phyloP scores from a whole-genome alignment of 768 basidiomycete genomes.

The Leccinum disarticulatum region DNA sequence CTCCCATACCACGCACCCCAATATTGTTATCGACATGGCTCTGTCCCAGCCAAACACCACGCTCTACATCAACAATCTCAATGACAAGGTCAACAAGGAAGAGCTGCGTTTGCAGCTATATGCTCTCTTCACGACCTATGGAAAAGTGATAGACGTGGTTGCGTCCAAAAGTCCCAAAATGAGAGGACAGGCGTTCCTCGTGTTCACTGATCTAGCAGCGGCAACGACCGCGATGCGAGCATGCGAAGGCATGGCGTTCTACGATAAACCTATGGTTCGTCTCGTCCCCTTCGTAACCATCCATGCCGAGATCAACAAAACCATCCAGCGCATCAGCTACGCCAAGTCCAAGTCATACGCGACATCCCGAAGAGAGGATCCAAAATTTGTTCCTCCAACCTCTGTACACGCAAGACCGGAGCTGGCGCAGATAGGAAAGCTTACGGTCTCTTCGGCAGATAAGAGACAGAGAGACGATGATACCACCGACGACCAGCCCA shows the following conservation, averaged over 20 bases:
- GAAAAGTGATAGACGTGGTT: conserved; percentile 90
- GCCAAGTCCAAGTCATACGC: conserved; percentile 89
- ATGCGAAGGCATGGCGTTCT: conserved; percentile 90
- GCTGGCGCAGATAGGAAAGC: conserved; percentile 39
- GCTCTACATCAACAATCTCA: conserved; percentile 91
- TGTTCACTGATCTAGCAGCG: conserved; percentile 87
- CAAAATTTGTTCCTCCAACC: conserved; percentile 73
- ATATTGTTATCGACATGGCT: conserved; percentile 31
- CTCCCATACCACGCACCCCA: not conserved
- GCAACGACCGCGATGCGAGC: conserved; percentile 93
- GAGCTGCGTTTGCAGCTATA: conserved; percentile 83
- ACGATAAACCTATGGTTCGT: conserved; percentile 88
- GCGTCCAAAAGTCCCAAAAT: conserved; percentile 83
- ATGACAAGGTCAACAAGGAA: conserved; percentile 89
- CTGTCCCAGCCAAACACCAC: conserved; percentile 79
- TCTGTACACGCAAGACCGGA: conserved; percentile 58
- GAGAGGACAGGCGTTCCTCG: conserved; percentile 95
- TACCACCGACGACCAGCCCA: conserved; percentile 49
- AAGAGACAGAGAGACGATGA: conserved; percentile 72
- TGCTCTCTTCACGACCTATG: conserved; percentile 90
- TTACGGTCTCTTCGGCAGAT: conserved; percentile 39
- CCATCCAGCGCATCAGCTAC: conserved; percentile 79
- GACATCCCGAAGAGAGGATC: conserved; percentile 75
- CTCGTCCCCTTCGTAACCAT: conserved; percentile 4
- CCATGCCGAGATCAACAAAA: conserved; percentile 11